Evolutionary conservation across 768 basidiomycete genomes (phyloP), one percentile per base, ranked within the genome.

Genomic region (Leucosporidium yakuticum): DNA sequence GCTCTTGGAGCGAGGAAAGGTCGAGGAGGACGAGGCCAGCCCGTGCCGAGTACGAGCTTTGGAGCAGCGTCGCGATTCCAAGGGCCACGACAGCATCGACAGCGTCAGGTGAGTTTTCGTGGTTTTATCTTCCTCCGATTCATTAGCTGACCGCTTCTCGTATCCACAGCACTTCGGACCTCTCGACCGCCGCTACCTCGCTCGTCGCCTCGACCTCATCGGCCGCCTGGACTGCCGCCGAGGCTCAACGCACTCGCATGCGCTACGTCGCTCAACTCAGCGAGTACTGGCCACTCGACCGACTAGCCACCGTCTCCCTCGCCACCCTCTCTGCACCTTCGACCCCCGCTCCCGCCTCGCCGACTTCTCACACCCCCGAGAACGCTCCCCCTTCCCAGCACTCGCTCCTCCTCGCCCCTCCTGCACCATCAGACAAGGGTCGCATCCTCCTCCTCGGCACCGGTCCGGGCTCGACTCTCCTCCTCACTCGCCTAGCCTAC

Each of bases 231-330:
- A 67, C 64, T 9, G 53, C 49, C 0, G 50, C 60, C 47, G 64
- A 58, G 5, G 71, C 68, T 2, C 64, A 62, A 48, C 55, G 59
- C 21, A 82, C 92, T 39, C 82, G 89, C 21, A 90, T 96, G 85
- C 86, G 88, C 78, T 97, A 92, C 91, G 87, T 96, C 4, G 87
- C 91, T 0, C 95, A 97, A 77, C 85, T 98, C 73, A 94, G 67
- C 82, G 94, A 97, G 77, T 97, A 96, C 77, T 97, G 92, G 90
- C 87, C 91, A 0, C 82, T 93, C 58, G 83, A 87, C 17, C 85
- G 84, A 51, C 83, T 97, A 12, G 87, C 90, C 0, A 77, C 79
- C 15, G 83, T 96, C 83, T 81, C 85, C 47, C 57, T 68, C 47
- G 48, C 63, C 2, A 65, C 68, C n/a, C 61, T 73, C 34, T 69